Base-by-base conservation (phyloP, 2,329 filamentous ascomycete genomes). In the Cercospora brassicicola region DNA sequence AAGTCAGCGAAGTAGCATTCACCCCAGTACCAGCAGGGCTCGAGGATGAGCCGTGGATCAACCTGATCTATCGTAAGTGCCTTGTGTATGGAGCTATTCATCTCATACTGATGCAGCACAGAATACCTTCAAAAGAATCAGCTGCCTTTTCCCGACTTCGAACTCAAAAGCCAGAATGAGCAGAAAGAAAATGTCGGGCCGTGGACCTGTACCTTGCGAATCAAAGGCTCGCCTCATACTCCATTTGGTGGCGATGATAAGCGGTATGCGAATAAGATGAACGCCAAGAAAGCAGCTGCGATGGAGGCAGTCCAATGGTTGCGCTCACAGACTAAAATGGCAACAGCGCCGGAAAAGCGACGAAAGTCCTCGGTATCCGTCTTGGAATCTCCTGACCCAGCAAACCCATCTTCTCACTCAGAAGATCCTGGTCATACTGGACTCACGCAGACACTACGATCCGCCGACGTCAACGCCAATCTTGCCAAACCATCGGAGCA, bases 231-330 rank as follows among this genome's bases (percentile, higher is more conserved):
- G 53, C 72, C 75, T 18, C 56, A 68, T 8, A 67, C 73, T 23
- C 62, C 74, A 23, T 83, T 83, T 66, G 82, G 83, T 67, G 76
- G 75, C 26, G 71, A 72, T 9, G 69, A 69, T 2, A 66, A 69
- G 0, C 72, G 77, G 9, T 81, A 81, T 72, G 64, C 73, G 4
- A 78, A 71, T 33, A 84, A 84, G 64, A 79, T 81, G 67, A 74
- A 76, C 9, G 83, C 83, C 1, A 79, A 79, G 20, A 76, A 78
- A 42, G 75, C 78, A 62, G 81, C 82, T 20, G 81, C 83, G 8
- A 72, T 74, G 64, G 76, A 78, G 65, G 82, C 82, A 3, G 75
- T 83, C 18, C 70, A 78, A 28, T 79, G 81, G 76, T 78, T 83
- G 65, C 79, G 82, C 64, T 62, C 68, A 3, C 65, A 75, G 3